Evolutionary conservation across 495 filamentous ascomycete genomes (phyloP).

Genomic region (Aspergillus bertholletiae): DNA sequence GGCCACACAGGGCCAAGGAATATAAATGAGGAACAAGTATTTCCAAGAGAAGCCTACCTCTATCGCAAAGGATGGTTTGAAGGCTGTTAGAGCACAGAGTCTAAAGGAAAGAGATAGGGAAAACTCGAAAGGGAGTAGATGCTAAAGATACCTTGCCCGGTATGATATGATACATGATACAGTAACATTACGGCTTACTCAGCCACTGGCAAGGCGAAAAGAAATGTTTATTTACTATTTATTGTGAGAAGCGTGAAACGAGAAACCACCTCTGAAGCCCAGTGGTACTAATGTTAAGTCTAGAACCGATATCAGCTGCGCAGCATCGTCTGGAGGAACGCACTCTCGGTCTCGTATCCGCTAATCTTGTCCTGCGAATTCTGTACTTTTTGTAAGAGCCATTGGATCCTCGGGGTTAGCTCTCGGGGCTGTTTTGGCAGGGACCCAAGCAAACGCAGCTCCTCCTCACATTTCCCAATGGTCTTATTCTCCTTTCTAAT

Average conservation of each 20-base stretch:
- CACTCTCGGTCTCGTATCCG: slow-evolving; percentile 69
- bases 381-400: slow-evolving; percentile 68
- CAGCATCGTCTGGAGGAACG: slow-evolving; percentile 59
- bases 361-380: slow-evolving; percentile 72
- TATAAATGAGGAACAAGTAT: background rate
- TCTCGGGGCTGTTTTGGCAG: slow-evolving; percentile 63
- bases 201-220: background rate
- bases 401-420: slow-evolving; percentile 58
- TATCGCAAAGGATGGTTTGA: too few relatives aligned
- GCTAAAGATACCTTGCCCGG: background rate
- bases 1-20: background rate
- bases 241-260: too few relatives aligned
- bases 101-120: background rate
- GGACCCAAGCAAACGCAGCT: slow-evolving; percentile 63
- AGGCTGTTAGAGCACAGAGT: background rate
- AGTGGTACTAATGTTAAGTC: too few relatives aligned
- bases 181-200: background rate
- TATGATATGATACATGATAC: background rate
- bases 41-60: too few relatives aligned
- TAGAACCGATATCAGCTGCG: slow-evolving; percentile 20
- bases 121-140: background rate
- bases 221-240: background rate
- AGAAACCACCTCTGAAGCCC: too few relatives aligned
- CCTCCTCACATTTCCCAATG: slow-evolving; percentile 76
- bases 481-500: slow-evolving; percentile 67